These are phyloP conservation scores for Candida buenavistaensis DNA, from an alignment of 1,139 yeast species.

Conservation along the genomic window DNA sequence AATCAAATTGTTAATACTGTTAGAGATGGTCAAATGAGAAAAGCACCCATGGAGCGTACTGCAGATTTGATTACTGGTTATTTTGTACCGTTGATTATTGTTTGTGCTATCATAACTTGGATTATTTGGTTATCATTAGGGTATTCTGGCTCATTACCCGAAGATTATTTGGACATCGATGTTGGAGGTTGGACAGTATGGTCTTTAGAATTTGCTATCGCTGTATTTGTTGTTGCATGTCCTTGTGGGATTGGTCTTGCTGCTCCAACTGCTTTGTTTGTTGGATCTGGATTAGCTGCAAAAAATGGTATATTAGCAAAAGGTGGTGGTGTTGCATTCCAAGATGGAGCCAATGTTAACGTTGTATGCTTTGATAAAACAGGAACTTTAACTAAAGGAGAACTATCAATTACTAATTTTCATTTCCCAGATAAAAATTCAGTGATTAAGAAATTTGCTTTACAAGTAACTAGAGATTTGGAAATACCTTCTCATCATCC, in stretches of 20 bases:
- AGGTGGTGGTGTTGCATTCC: slow-evolving; percentile 84
- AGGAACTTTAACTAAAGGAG: slow-evolving; percentile 74
- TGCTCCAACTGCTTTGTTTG: slow-evolving; percentile 50
- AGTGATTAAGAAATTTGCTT: slow-evolving; percentile 26
- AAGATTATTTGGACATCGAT: slow-evolving; percentile 56
- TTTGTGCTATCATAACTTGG: slow-evolving; percentile 65
- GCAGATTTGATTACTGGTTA: slow-evolving; percentile 73
- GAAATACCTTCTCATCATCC: slow-evolving; percentile 74
- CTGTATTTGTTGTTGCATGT: slow-evolving; percentile 67
- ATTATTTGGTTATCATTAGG: slow-evolving; percentile 66
- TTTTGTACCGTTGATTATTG: slow-evolving; percentile 69
- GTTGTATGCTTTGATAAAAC: slow-evolving; percentile 79
- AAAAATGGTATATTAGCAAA: slow-evolving; percentile 70
- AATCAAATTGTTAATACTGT: slow-evolving; percentile 73
- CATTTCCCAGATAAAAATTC: slow-evolving; percentile 20
- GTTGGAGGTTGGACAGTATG: slow-evolving; percentile 77
- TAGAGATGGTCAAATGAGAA: slow-evolving; percentile 68
- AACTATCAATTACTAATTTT: slow-evolving; percentile 55
- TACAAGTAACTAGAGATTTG: slow-evolving; percentile 58
- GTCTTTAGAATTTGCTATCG: slow-evolving; percentile 75
- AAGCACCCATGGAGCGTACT: slow-evolving; percentile 72
- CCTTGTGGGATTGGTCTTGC: slow-evolving; percentile 52
- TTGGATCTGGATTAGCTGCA: slow-evolving; percentile 49
- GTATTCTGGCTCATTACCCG: slow-evolving; percentile 53
- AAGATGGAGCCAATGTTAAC: slow-evolving; percentile 65